These are phyloP conservation scores for Schwanniomyces yamadae DNA, from an alignment of 805 yeast species.

Conservation along the genomic window DNA sequence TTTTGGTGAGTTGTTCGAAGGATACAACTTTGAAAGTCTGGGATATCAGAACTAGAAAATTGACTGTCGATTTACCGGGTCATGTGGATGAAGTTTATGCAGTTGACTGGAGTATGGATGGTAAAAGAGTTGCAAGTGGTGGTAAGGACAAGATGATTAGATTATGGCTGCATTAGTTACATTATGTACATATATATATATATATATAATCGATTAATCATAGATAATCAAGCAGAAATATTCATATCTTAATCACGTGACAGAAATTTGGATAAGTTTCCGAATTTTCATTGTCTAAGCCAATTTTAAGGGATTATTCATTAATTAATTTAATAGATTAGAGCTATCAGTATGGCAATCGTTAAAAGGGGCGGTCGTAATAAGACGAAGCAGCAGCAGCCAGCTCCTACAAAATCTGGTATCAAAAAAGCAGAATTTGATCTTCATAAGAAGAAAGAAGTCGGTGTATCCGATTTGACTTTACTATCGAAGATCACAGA, in stretches of 20 bases:
- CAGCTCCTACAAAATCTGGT: constrained; percentile 55
- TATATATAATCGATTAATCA: background rate
- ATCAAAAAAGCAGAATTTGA: constrained; percentile 90
- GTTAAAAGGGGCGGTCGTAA: constrained; percentile 72
- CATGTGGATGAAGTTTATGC: constrained; percentile 95
- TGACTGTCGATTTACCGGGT: constrained; percentile 90
- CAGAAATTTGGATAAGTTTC: background rate
- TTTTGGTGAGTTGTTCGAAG: constrained; percentile 89
- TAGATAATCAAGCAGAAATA: background rate
- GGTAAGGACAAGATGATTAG: constrained; percentile 95
- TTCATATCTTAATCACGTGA: background rate
- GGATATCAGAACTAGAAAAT: constrained; percentile 85
- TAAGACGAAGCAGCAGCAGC: constrained; percentile 45
- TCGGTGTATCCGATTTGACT: constrained; percentile 96
- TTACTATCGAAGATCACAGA: constrained; percentile 84
- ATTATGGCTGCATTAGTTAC: constrained; percentile 74
- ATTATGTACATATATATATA: background rate
- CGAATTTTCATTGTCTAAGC: background rate
- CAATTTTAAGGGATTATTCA: background rate
- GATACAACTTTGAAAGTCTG: constrained; percentile 96
- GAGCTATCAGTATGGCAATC: constrained; percentile 60
- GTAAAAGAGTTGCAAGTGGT: constrained; percentile 91
- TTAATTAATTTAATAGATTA: background rate
- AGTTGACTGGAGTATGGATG: constrained; percentile 98
- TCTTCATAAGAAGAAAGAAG: constrained; percentile 84